Evolutionary conservation across 108 stramenopile species (phyloP), one percentile per base, ranked within the genome.

Genomic region (Conticribra guillardii): DNA sequence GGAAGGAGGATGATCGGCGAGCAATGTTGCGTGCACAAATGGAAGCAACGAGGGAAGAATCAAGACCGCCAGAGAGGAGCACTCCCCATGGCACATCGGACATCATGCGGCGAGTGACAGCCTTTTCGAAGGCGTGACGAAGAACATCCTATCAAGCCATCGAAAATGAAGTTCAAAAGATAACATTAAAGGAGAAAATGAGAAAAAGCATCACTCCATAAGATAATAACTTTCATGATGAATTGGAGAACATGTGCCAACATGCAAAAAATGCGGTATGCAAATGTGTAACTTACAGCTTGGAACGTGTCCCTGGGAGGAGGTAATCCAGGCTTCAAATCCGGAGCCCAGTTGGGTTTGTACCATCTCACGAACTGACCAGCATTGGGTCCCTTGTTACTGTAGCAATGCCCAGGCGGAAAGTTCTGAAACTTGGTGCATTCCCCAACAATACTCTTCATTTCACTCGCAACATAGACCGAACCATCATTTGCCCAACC

Each of bases 41-140:
- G 22, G 93, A 87, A 50, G 97, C 97, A 44, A 99, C 97, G 60
- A 99, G 85, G 22, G 96, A 97, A 19, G 97, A 97, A 77, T 99
- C 98, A 34, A 99, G 86, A 27, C 98, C 98, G 41, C 98, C 98
- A 7, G 91, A 93, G 48, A 99, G 88, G 55, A 99, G 91, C 41
- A 99, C 97, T 45, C 98, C 98, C 97, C 97, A 98, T 29, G 97
- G 97, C n/a, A 98, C 97, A 81, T 99, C 98, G 47, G 95, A 92
- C 98, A 99, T 99, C 97, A 98, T 97, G 56, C 97, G 93, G 50
- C 96, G 83, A 22, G 81, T 85, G 55, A 99, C 97, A 44, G 98
- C 88, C 50, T 89, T 86, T 71, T 95, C 95, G 83, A 99, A 98
- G 31, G 94, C 81, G 28, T 89, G 85, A 21, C 96, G 89, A 2